Base-by-base conservation (phyloP, 371 early-diverging fungal genomes). In the Mucor irregularis region DNA sequence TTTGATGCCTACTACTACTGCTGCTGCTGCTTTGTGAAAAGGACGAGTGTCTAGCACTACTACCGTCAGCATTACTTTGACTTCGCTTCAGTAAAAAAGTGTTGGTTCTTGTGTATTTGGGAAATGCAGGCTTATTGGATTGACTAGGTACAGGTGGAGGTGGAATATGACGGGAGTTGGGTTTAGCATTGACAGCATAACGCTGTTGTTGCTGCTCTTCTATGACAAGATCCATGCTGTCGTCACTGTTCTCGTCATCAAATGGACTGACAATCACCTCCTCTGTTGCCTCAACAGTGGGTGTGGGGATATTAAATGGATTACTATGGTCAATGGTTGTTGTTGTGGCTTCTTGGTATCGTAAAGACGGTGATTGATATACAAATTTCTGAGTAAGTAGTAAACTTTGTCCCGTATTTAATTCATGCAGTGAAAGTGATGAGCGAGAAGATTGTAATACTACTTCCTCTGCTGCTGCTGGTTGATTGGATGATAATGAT, bases 61-160 rank as follows among this genome's bases (percentile, higher is more conserved):
- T 35, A 52, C 39, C 58, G 10, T n/a, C 34, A 40, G 42, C 52
- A n/a, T 52, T 58, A 37, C 68, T 67, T 26, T 64, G 71, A 21
- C 64, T 71, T 33, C 71, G 54, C 21, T 64, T 61, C 26, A 71
- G 44, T 13, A 55, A 29, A 33, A 38, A 59, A 9, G 55, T 53
- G 5, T 55, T 60, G 3, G 53, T 54, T 52, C 71, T 59, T 17
- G 76, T 52, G 38, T 76, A 76, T 46, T 67, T 70, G 6, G 66
- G 74, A 38, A 64, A 71, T 39, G 58, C 54, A 42, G 77, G 74
- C 37, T 76, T 76, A 4, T 71, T 76, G 25, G 61, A 37, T 59
- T 76, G 77, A 29, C 60, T 51, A 21, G 77, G 77, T 22, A 76
- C 74, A 49, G 74, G 70, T 16, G 74, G 77, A 9, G 77, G 72